Percentiles rank a stretch among this genome's conserved stretches.
These are phyloP conservation scores for Metschnikowia borealis DNA, from an alignment of 805 yeast species.

Conservation along the genomic window DNA sequence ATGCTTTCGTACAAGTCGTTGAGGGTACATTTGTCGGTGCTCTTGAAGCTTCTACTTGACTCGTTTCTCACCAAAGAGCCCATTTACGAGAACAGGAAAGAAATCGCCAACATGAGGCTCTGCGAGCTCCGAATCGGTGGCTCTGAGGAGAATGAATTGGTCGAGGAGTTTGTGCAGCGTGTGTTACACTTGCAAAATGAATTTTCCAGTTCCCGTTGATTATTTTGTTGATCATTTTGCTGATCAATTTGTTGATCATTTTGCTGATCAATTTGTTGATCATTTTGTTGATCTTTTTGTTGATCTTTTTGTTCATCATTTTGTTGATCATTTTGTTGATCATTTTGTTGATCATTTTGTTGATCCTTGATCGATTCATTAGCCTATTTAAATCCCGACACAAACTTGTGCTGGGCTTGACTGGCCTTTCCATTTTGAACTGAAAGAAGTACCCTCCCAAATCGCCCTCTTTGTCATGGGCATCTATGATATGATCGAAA, in stretches of 20 bases:
- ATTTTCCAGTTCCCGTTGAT: too few species aligned
- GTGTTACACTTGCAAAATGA: constrained; percentile 25
- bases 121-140: constrained; percentile 63
- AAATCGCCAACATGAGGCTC: constrained; percentile 58
- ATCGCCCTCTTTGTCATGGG: constrained; percentile 36
- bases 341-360: too few species aligned
- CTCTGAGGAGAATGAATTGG: constrained; percentile 56
- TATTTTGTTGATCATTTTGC: too few species aligned
- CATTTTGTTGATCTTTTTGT: too few species aligned
- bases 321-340: too few species aligned
- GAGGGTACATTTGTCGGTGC: constrained; percentile 49
- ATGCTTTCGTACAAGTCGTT: constrained; percentile 51
- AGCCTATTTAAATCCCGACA: constrained; percentile 3
- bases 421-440: constrained; percentile 32
- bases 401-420: constrained; percentile 22
- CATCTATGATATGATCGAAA: constrained; percentile 22
- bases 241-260: too few species aligned
- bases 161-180: constrained; percentile 62
- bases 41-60: constrained; percentile 48
- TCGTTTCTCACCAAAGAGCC: constrained; percentile 46
- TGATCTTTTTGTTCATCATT: too few species aligned
- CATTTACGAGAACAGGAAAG: constrained; percentile 50
- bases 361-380: too few species aligned
- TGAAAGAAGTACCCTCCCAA: constrained; percentile 60
- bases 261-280: too few species aligned